Evolutionary conservation across 2,329 filamentous ascomycete species (phyloP).

Genomic region (Penicillium sp.): DNA sequence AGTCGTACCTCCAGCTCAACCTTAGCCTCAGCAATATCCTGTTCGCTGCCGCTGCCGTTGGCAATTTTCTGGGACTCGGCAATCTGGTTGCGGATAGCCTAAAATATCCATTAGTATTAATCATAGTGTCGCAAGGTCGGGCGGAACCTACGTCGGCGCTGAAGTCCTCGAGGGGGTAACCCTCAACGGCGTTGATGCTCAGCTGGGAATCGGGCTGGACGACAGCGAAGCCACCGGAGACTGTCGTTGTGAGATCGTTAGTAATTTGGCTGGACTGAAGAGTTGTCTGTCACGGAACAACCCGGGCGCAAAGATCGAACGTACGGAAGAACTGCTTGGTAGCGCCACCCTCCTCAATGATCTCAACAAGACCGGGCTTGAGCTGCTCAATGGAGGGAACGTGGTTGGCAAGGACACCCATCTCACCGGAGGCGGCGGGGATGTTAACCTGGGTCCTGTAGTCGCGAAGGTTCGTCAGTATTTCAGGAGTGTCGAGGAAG

Average conservation of each 20-base stretch:
- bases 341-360: conserved; percentile 84
- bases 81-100: conserved; percentile 83
- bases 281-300: conserved; percentile 2
- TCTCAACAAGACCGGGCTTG: conserved; percentile 91
- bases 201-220: conserved; percentile 92
- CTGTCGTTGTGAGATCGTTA: conserved; percentile 47
- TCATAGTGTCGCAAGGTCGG: not conserved
- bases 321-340: conserved; percentile 98
- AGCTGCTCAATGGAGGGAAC: conserved; percentile 98
- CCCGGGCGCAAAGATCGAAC: conserved; percentile 36
- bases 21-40: conserved; percentile 98
- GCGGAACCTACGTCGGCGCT: conserved; percentile 65
- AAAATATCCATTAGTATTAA: conserved; percentile 3
- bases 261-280: conserved; percentile 9
- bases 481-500: conserved; percentile 19
- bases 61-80: conserved; percentile 94
- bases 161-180: conserved; percentile 92
- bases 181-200: conserved; percentile 98
- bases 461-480: conserved; percentile 62
- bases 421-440: conserved; percentile 94
- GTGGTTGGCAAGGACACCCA: conserved; percentile 99
- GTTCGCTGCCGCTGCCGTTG: conserved; percentile 85
- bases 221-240: conserved; percentile 94
- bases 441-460: conserved; percentile 92
- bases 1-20: conserved; percentile 88